Evolutionary conservation across 805 yeast genomes (phyloP).

Genomic region (Pichia insulana): DNA sequence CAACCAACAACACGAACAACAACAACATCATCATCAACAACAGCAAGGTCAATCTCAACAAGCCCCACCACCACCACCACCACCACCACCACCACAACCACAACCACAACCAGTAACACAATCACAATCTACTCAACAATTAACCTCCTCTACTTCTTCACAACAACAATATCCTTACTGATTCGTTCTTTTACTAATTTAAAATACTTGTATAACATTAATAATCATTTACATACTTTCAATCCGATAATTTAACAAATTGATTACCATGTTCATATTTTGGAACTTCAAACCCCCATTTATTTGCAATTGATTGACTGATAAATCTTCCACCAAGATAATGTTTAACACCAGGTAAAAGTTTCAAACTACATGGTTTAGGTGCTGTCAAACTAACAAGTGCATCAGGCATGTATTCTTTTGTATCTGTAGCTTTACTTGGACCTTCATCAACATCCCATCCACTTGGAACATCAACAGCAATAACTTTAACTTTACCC

Average conservation of each 20-base stretch:
- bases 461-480: conserved; percentile 91
- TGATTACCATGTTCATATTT: conserved; percentile 52
- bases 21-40: too few relatives aligned
- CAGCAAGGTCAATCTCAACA: too few relatives aligned
- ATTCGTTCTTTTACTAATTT: background rate
- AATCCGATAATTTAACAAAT: conserved; percentile 29
- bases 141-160: background rate
- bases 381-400: conserved; percentile 89
- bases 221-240: background rate
- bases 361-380: conserved; percentile 64
- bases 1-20: too few relatives aligned
- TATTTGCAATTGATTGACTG: conserved; percentile 52
- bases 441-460: conserved; percentile 96
- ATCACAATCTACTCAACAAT: too few relatives aligned
- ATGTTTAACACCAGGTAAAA: conserved; percentile 42
- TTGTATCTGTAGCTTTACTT: conserved; percentile 24
- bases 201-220: background rate
- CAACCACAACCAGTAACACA: too few relatives aligned
- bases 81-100: too few relatives aligned
- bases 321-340: conserved; percentile 90
- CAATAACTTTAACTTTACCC: conserved; percentile 48
- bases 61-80: too few relatives aligned
- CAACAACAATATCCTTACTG: background rate
- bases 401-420: conserved; percentile 44
- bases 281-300: conserved; percentile 64